Percentiles rank a stretch among this genome's conserved stretches.
Evolutionary conservation across 768 basidiomycete species (phyloP).

Genomic region (Cystofilobasidium ferigula): DNA sequence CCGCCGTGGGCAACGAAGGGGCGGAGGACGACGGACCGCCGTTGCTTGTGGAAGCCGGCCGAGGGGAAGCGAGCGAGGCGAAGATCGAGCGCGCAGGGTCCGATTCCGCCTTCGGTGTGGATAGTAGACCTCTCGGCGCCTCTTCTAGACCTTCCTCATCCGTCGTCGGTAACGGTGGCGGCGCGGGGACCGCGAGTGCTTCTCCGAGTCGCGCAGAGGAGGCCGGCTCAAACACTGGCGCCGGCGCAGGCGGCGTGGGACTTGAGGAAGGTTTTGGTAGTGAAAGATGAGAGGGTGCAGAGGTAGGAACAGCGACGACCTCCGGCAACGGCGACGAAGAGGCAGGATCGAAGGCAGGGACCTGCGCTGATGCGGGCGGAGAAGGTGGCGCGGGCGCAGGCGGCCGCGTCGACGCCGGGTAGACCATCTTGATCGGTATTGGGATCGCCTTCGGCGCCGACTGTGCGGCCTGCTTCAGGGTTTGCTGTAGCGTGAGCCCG

Average conservation of each 20-base stretch:
- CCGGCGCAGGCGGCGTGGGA: background rate
- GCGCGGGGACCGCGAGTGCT: background rate
- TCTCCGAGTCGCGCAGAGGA: background rate
- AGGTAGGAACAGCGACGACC: background rate
- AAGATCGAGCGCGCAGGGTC: background rate
- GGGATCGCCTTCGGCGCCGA: background rate
- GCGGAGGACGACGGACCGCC: background rate
- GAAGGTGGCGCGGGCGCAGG: background rate
- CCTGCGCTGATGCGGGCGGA: background rate
- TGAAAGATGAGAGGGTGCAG: background rate
- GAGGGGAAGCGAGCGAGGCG: background rate
- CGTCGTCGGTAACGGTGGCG: background rate
- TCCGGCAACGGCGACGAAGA: background rate
- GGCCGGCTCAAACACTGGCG: background rate
- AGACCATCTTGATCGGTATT: slow-evolving; percentile 19
- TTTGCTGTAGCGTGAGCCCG: background rate
- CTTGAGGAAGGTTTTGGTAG: background rate
- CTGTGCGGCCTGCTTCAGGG: background rate
- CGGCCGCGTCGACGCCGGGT: background rate
- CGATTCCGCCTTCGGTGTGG: background rate
- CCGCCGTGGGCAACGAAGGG: background rate
- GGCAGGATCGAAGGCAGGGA: background rate
- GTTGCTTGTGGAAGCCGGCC: background rate
- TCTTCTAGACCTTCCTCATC: background rate
- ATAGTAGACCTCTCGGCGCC: background rate